Evolutionary conservation across 2,329 filamentous ascomycete species (phyloP).

Genomic region (Fusarium equiseti): DNA sequence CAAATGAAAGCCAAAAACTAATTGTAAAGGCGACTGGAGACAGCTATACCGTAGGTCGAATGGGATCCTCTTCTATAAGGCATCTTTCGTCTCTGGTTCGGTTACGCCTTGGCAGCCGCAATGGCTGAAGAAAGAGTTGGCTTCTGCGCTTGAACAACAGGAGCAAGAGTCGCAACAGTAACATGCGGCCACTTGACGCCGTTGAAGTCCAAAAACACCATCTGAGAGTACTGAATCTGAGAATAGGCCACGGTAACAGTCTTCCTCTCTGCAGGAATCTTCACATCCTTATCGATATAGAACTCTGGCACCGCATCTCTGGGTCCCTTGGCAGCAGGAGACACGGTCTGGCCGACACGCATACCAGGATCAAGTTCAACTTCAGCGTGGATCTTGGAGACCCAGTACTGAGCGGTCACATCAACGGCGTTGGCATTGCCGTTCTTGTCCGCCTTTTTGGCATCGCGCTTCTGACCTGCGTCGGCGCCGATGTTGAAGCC

Average conservation of each 20-base stretch:
- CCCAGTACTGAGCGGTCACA: constrained; percentile 2
- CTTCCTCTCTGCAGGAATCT: neutral
- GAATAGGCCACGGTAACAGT: neutral
- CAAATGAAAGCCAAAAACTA: too few species aligned
- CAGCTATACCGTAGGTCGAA: too few species aligned
- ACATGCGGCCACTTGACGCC: constrained; percentile 8
- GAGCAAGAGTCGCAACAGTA: constrained; percentile 1
- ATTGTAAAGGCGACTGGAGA: too few species aligned
- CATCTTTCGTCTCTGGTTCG: too few species aligned
- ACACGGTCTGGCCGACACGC: neutral
- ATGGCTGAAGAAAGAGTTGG: neutral
- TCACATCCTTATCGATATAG: neutral
- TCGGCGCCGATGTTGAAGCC: constrained; percentile 1
- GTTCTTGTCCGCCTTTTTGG: neutral
- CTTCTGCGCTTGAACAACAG: neutral
- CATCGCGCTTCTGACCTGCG: neutral
- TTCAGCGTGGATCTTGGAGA: neutral
- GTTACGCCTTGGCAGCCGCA: rapidly evolving
- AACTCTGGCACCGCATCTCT: neutral
- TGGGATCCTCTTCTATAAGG: too few species aligned
- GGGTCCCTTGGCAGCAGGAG: neutral
- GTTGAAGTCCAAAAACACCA: neutral
- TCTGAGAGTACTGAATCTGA: constrained; percentile 13
- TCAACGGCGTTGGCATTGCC: neutral
- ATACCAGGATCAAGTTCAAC: neutral